A percentile compares a stretch with the other conserved stretches of the same genome.
These are phyloP conservation scores for Shiraia sp. DNA, from an alignment of 2,329 filamentous ascomycete species.

Conservation along the genomic window DNA sequence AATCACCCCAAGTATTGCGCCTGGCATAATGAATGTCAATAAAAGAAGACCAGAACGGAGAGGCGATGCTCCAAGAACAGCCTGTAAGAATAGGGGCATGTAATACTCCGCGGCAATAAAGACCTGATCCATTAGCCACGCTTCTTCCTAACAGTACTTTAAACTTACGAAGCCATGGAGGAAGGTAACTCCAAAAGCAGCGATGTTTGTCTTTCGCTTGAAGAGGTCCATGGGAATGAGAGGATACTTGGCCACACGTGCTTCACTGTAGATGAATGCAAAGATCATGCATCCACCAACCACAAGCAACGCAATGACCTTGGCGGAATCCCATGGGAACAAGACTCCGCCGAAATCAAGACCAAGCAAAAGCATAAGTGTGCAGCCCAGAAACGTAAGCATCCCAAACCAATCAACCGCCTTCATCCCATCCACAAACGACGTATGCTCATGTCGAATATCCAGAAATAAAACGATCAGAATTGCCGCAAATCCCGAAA, in stretches of 20 bases:
- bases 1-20: slow-evolving; percentile 51
- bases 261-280: slow-evolving; percentile 65
- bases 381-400: slow-evolving; percentile 55
- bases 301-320: slow-evolving; percentile 59
- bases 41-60: slow-evolving; percentile 65
- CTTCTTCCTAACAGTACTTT: no score
- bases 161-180: slow-evolving; percentile 52
- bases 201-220: slow-evolving; percentile 58
- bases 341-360: slow-evolving; percentile 59
- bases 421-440: slow-evolving; percentile 51
- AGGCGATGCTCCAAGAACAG: slow-evolving; percentile 64
- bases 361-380: slow-evolving; percentile 57
- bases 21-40: slow-evolving; percentile 59
- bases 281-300: slow-evolving; percentile 54
- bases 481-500: slow-evolving; percentile 54
- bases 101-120: slow-evolving; percentile 67
- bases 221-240: slow-evolving; percentile 71
- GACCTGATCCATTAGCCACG: slow-evolving; percentile 13
- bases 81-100: slow-evolving; percentile 74
- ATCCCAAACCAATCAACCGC: slow-evolving; percentile 61
- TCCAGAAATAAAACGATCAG: slow-evolving; percentile 58
- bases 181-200: slow-evolving; percentile 57
- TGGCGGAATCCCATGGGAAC: slow-evolving; percentile 58
- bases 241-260: slow-evolving; percentile 65
- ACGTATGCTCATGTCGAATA: slow-evolving; percentile 59